Conservation (phyloP, 768 basidiomycete species). For the Boletus coccyginus region DNA sequence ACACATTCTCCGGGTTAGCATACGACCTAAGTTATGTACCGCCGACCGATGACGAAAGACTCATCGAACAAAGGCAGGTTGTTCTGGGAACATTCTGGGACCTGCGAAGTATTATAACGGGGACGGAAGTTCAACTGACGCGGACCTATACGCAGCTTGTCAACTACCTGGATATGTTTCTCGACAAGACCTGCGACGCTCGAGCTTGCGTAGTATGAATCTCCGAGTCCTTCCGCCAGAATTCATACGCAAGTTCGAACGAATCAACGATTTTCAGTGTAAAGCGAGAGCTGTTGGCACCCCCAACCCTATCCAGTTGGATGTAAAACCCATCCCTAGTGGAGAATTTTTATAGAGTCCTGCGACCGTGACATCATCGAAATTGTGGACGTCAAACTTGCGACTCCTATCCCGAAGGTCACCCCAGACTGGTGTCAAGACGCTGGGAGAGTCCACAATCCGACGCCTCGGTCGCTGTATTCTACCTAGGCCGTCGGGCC, state of each 20-base stretch:
- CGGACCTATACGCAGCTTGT: neutral
- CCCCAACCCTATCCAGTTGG: constrained; percentile 2
- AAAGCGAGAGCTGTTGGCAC: constrained; percentile 11
- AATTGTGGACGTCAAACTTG: constrained; percentile 9
- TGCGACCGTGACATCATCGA: constrained; percentile 9
- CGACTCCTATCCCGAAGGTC: constrained; percentile 4
- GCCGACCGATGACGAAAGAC: constrained; percentile 12
- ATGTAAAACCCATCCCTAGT: constrained; percentile 9
- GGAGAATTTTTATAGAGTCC: constrained; percentile 8
- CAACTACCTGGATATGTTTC: neutral
- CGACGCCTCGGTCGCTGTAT: no score
- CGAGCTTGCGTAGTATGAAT: constrained; percentile 1
- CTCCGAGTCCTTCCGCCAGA: neutral
- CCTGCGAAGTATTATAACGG: no score
- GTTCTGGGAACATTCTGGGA: constrained; percentile 8
- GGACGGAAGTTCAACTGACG: no score
- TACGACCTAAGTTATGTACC: constrained; percentile 3
- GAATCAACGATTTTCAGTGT: constrained; percentile 2
- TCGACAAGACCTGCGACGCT: constrained; percentile 5
- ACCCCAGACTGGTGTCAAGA: no score
- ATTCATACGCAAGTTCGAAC: neutral
- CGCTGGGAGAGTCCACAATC: no score
- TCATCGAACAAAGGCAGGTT: constrained; percentile 1
- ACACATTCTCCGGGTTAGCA: neutral
- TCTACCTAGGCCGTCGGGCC: no score